These are phyloP conservation scores for Phytopythium ostracodes DNA, from an alignment of 352 stramenopile species.

Conservation along the genomic window DNA sequence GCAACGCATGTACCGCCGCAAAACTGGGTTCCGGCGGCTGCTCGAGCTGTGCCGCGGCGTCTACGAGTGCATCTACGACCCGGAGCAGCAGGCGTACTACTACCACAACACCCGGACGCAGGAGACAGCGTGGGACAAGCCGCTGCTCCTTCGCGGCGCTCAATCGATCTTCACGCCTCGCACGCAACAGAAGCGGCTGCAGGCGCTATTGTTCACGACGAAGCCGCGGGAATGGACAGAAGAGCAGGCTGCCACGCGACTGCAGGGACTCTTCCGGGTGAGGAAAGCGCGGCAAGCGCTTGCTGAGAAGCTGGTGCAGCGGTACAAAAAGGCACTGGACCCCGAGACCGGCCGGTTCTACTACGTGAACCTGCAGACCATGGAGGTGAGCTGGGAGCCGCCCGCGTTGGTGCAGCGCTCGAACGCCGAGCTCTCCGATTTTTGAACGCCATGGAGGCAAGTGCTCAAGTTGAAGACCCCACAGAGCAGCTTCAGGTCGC, in stretches of 20 bases:
- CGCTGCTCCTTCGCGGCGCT: constrained; percentile 34
- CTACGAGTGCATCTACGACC: constrained; percentile 73
- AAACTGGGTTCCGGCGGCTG: constrained; percentile 38
- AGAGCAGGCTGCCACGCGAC: constrained; percentile 30
- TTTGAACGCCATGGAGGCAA: background rate
- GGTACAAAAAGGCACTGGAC: constrained; percentile 63
- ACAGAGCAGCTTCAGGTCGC: no score
- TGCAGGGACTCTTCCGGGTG: constrained; percentile 59
- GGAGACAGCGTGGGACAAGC: constrained; percentile 65
- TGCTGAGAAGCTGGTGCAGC: constrained; percentile 23
- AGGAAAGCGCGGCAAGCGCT: constrained; percentile 44
- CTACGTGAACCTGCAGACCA: constrained; percentile 70
- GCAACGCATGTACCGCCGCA: constrained; percentile 47
- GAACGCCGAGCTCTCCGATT: constrained; percentile 24
- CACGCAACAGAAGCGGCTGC: constrained; percentile 35
- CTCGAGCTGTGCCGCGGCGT: constrained; percentile 41
- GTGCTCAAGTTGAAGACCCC: no score
- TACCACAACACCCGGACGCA: constrained; percentile 81
- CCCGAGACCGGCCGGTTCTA: constrained; percentile 45
- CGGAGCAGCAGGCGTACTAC: constrained; percentile 45
- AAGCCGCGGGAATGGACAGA: constrained; percentile 34
- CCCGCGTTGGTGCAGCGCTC: constrained; percentile 27
- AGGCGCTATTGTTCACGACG: constrained; percentile 13
- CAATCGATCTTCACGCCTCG: constrained; percentile 44
- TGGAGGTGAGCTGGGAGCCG: constrained; percentile 57